Base-by-base conservation (phyloP, 2,329 filamentous ascomycete genomes). In the Trichoderma aggressivum region DNA sequence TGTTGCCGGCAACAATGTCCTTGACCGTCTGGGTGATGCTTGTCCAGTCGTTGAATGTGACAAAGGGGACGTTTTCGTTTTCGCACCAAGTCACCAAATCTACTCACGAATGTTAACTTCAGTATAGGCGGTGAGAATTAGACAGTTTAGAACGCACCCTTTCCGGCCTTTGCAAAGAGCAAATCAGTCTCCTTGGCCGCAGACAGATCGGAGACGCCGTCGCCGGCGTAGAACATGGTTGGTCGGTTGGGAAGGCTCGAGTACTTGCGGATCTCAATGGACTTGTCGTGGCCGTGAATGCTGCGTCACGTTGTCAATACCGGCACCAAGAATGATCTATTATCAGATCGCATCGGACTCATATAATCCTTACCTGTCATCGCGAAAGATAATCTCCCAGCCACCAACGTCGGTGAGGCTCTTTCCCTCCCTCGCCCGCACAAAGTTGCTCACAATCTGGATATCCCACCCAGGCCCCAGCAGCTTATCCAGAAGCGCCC, bases 221-320 rank as follows among this genome's bases (percentile, higher is more conserved):
- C 95, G 71, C 96, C 96, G 36, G 96, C 95, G 78, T 99, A 99
- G 81, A 98, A 94, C 83, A 98, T 89, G 50, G 89, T 90, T 2
- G 96, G 96, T 55, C 94, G 87, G 77, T 92, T 82, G 0, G 93
- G 90, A 56, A 97, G 85, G 30, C 89, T 86, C 3, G 91, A 91
- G 82, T 98, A 98, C 65, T 94, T 94, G 74, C 93, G 90, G 77
- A 99, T 94, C 79, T 96, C 93, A 68, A 95, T 85, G 30, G 91
- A 94, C 88, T 99, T 99, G 86, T 99, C 95, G 80, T 99, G 96
- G n/a, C 96, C 96, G 77, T 97, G 97, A 71, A 90, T 87, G 78
- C 92, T 93, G 58, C 30, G 7, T 21, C 30, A 21, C 2, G 10
- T 8, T 24, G 12, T 61, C 73, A 50, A 12, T 43, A 21, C 14